phyloP scores from a whole-genome alignment of 139 green algal genomes.

The Micractinium sp. region DNA sequence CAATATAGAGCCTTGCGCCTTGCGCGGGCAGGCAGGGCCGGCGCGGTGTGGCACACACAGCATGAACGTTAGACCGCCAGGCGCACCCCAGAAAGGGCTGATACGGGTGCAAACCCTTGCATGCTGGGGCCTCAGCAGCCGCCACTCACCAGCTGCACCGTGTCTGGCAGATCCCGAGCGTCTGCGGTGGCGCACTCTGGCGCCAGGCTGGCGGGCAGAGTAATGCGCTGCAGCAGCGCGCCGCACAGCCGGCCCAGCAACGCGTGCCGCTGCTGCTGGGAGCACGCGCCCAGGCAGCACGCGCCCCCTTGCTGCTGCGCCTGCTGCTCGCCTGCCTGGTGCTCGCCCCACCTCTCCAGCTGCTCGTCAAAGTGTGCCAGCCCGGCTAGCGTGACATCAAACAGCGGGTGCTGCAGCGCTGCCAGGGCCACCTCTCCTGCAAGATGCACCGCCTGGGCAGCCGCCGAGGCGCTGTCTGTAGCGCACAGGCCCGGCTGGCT shows the following conservation, averaged over 20 bases:
- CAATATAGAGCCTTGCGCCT: too few species aligned
- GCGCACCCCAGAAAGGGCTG: too few species aligned
- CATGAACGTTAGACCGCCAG: too few species aligned
- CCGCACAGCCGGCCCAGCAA: slow-evolving; percentile 58
- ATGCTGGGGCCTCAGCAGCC: not conserved
- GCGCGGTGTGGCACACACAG: too few species aligned
- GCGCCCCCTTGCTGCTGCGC: not conserved
- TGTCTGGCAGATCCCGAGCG: slow-evolving; percentile 65
- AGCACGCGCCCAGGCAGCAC: not conserved
- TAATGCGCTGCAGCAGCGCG: slow-evolving; percentile 56
- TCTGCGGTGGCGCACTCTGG: slow-evolving; percentile 54
- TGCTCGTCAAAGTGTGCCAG: slow-evolving; percentile 43
- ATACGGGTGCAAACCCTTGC: too few species aligned
- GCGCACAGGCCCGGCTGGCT: too few species aligned
- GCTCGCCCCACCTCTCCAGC: not conserved
- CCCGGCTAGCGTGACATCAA: slow-evolving; percentile 50
- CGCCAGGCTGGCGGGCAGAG: slow-evolving; percentile 39
- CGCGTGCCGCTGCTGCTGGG: slow-evolving; percentile 32
- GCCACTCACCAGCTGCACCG: slow-evolving; percentile 56
- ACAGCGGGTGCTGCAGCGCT: slow-evolving; percentile 37
- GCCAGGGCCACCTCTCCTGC: slow-evolving; percentile 9
- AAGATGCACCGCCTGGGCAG: slow-evolving; percentile 3
- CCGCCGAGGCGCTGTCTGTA: not conserved
- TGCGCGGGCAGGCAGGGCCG: too few species aligned
- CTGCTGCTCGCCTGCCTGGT: slow-evolving; percentile 10